Evolutionary conservation across 2,329 filamentous ascomycete species (phyloP).

Genomic region (Myriangium duriaei): DNA sequence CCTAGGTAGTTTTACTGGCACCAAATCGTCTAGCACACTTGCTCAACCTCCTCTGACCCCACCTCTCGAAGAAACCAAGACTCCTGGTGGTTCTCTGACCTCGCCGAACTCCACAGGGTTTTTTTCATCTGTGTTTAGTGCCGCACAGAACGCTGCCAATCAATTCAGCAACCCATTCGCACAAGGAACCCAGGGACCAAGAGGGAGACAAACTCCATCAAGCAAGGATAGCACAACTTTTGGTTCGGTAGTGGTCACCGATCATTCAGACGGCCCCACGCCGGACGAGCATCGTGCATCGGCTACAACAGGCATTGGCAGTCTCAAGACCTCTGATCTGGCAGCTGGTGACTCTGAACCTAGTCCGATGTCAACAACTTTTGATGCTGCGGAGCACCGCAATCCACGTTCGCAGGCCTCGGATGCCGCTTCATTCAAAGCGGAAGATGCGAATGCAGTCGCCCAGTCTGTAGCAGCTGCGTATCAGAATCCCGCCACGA

Average conservation of each 20-base stretch:
- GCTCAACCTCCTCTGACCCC: constrained; percentile 59
- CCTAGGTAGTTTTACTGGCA: constrained; percentile 7
- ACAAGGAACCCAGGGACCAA: constrained; percentile 38
- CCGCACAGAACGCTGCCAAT: constrained; percentile 80
- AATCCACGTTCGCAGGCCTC: constrained; percentile 2
- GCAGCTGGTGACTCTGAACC: constrained; percentile 37
- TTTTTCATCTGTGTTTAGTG: constrained; percentile 87
- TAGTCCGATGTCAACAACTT: constrained; percentile 46
- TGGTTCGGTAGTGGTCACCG: too few species aligned
- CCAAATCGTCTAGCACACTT: constrained; percentile 68
- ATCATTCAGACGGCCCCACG: too few species aligned
- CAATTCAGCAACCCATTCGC: constrained; percentile 62
- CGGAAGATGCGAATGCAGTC: constrained; percentile 43
- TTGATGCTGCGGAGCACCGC: constrained; percentile 6
- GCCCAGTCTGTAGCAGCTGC: constrained; percentile 49
- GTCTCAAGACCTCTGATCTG: constrained; percentile 1
- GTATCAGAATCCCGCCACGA: constrained; percentile 34
- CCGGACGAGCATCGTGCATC: too few species aligned
- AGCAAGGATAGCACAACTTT: neutral
- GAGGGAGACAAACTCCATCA: neutral
- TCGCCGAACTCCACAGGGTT: constrained; percentile 49
- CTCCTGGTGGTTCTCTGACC: constrained; percentile 41
- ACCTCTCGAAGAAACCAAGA: constrained; percentile 57
- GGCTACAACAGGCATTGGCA: too few species aligned
- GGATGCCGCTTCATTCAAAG: constrained; percentile 43